A percentile compares a stretch with the other conserved stretches of the same genome.
Conservation (phyloP, 1,284 basidiomycete genomes). For the Moniliophthora roreri region DNA sequence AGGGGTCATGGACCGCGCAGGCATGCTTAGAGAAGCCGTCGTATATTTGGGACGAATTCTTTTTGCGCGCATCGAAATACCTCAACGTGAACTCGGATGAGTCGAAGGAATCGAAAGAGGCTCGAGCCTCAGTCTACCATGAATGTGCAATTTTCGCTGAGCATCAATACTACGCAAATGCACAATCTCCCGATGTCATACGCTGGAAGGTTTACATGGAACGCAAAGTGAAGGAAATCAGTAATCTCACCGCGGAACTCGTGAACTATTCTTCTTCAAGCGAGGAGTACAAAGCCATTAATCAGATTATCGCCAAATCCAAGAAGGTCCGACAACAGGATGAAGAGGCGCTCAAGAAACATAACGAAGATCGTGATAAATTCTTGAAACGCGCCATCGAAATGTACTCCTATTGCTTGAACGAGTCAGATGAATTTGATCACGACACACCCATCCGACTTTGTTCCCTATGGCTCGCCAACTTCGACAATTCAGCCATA, state of each 20-base stretch:
- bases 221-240: conserved; percentile 67
- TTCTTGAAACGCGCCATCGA: conserved; percentile 78
- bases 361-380: conserved; percentile 54
- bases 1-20: conserved; percentile 90
- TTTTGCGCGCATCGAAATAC: conserved; percentile 59
- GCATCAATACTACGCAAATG: conserved; percentile 73
- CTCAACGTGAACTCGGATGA: conserved; percentile 28
- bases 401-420: conserved; percentile 82
- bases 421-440: conserved; percentile 71
- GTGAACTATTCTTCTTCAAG: conserved; percentile 17
- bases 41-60: conserved; percentile 73
- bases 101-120: conserved; percentile 16
- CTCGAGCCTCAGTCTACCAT: conserved; percentile 71
- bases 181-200: conserved; percentile 71
- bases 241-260: conserved; percentile 46
- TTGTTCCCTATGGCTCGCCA: conserved; percentile 90
- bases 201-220: conserved; percentile 75
- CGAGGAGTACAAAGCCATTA: conserved; percentile 25
- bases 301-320: conserved; percentile 31
- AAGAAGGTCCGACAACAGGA: conserved; percentile 53
- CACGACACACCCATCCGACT: conserved; percentile 80
- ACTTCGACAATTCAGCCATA: conserved; percentile 61
- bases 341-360: conserved; percentile 56
- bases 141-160: conserved; percentile 90
- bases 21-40: conserved; percentile 83